phyloP scores from a whole-genome alignment of 1,139 yeast species.

The Kurtzmaniella quercitrusa region DNA sequence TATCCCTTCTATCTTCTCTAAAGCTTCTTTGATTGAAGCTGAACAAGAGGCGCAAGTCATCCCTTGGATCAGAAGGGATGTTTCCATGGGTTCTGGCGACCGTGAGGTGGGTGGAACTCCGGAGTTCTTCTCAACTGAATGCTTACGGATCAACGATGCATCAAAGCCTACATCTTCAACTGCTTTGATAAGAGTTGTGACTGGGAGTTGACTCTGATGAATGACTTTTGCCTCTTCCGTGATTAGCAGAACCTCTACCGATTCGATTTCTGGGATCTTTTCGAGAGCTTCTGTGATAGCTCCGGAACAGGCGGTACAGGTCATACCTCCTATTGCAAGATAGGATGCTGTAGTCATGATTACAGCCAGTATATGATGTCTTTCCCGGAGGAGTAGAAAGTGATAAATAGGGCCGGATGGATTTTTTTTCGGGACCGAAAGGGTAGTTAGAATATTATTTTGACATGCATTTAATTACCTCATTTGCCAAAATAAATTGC shows the following conservation, averaged over 20 bases:
- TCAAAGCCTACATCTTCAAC: conserved; percentile 42
- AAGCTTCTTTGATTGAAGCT: conserved; percentile 54
- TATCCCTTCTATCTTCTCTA: conserved; percentile 48
- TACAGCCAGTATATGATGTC: not conserved
- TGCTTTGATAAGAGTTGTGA: not conserved
- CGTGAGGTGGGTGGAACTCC: conserved; percentile 5
- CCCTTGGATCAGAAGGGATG: conserved; percentile 46
- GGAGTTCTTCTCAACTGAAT: not conserved
- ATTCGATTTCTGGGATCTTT: conserved; percentile 18
- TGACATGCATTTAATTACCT: not conserved
- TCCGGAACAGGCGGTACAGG: conserved; percentile 36
- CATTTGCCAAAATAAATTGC: not conserved
- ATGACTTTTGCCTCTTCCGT: conserved; percentile 32
- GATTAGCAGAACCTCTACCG: conserved; percentile 29
- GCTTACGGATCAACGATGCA: conserved; percentile 15
- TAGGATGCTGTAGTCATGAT: conserved; percentile 3
- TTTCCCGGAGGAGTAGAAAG: not conserved
- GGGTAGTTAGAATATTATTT: not conserved
- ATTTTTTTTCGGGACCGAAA: not conserved
- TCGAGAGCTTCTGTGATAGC: conserved; percentile 24
- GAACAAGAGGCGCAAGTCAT: conserved; percentile 91
- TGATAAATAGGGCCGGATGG: not conserved
- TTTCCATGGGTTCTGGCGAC: conserved; percentile 7
- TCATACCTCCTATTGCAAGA: conserved; percentile 28
- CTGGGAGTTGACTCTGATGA: conserved; percentile 11